Conservation (phyloP, 2,329 filamentous ascomycete genomes). For the Helicocarpus griseus region DNA sequence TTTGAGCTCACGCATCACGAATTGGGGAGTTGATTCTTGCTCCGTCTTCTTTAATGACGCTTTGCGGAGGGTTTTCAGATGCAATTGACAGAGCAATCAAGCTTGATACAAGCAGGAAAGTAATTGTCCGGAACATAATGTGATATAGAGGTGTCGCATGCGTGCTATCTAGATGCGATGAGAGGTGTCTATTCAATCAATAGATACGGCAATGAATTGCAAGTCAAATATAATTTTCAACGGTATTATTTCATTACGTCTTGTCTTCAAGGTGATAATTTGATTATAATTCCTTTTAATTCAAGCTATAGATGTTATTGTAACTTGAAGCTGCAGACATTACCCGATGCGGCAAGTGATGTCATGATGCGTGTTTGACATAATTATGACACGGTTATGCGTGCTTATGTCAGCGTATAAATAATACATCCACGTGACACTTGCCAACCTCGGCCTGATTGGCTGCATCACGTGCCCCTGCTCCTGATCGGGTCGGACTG, state of each 20-base stretch:
- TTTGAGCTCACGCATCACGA: slow-evolving; percentile 10
- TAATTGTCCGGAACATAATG: neutral
- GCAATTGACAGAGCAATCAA: neutral
- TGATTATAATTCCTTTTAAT: neutral
- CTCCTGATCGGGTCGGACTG: neutral
- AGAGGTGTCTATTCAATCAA: neutral
- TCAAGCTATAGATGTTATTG: no score
- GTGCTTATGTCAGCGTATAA: no score
- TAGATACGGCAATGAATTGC: no score
- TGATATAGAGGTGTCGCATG: neutral
- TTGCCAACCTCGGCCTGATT: slow-evolving; percentile 4
- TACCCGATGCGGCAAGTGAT: neutral
- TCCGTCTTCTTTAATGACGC: neutral
- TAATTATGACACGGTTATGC: neutral
- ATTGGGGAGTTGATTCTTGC: neutral
- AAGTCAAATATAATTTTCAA: no score
- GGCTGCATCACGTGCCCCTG: neutral
- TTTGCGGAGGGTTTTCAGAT: neutral
- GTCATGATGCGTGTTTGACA: neutral
- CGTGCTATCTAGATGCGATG: neutral
- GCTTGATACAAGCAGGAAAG: neutral
- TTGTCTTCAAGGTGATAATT: no score
- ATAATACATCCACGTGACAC: neutral
- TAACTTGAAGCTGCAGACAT: neutral
- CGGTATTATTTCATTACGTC: no score